Evolutionary conservation across 257 asterid species (phyloP).

Genomic region (Primulina huaijiensis): DNA sequence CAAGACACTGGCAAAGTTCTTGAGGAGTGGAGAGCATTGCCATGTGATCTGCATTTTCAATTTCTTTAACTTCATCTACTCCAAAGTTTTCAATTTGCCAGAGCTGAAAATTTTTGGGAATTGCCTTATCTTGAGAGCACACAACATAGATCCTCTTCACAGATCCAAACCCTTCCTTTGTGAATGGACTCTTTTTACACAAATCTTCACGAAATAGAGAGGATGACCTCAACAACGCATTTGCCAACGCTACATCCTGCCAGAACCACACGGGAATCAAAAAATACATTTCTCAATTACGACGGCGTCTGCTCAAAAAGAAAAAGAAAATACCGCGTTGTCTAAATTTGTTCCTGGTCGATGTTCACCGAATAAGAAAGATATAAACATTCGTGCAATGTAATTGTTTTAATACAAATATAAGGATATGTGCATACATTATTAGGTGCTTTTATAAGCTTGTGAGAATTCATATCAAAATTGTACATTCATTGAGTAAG

Average conservation of each 20-base stretch:
- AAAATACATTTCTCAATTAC: too few relatives aligned
- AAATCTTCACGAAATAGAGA: slow-evolving; percentile 39
- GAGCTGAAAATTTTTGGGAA: slow-evolving; percentile 36
- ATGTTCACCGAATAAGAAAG: too few relatives aligned
- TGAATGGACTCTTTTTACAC: slow-evolving; percentile 31
- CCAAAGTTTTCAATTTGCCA: slow-evolving; percentile 42
- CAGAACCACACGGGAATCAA: not conserved
- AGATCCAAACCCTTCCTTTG: slow-evolving; percentile 43
- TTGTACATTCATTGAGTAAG: too few relatives aligned
- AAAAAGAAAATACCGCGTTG: too few relatives aligned
- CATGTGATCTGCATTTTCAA: slow-evolving; percentile 52
- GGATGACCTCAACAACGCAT: slow-evolving; percentile 38
- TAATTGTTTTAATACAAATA: too few relatives aligned
- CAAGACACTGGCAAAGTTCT: slow-evolving; percentile 31
- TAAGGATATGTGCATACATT: too few relatives aligned
- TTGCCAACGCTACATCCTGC: slow-evolving; percentile 53
- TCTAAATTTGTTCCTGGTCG: too few relatives aligned
- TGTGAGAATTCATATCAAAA: too few relatives aligned
- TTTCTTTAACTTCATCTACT: slow-evolving; percentile 35
- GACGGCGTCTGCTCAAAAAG: too few relatives aligned
- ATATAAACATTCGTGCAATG: too few relatives aligned
- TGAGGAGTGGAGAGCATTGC: slow-evolving; percentile 40
- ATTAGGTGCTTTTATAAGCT: too few relatives aligned
- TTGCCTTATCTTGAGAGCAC: slow-evolving; percentile 35
- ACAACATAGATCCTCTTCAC: slow-evolving; percentile 40